phyloP scores from a whole-genome alignment of 2,329 filamentous ascomycete genomes.

The Tolypocladium amazonense region DNA sequence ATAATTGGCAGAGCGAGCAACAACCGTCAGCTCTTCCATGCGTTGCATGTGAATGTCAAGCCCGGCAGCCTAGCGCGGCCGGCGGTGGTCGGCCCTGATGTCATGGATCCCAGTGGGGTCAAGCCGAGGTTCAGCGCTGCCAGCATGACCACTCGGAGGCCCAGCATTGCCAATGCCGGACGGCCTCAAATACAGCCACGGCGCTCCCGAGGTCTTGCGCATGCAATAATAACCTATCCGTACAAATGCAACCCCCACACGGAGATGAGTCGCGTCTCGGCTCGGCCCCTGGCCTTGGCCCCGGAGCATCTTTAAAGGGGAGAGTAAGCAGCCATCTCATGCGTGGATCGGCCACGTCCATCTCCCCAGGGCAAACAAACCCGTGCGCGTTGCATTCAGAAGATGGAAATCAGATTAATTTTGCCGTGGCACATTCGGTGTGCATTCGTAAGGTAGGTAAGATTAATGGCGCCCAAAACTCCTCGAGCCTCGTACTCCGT shows the following conservation, averaged over 20 bases:
- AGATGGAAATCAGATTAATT: background rate
- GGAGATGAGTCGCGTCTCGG: background rate
- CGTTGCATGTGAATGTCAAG: background rate
- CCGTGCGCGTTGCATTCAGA: background rate
- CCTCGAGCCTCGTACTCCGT: background rate
- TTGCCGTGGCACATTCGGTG: background rate
- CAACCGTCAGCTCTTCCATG: background rate
- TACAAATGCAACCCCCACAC: background rate
- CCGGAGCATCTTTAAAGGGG: background rate
- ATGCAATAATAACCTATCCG: too few relatives aligned
- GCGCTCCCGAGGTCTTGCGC: background rate
- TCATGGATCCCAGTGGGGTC: background rate
- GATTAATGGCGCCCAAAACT: background rate
- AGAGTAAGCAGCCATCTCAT: background rate
- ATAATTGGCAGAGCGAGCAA: too few relatives aligned
- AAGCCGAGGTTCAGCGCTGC: background rate
- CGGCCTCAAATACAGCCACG: background rate
- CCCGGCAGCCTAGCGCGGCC: background rate
- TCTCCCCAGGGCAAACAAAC: background rate
- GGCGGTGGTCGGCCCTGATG: background rate
- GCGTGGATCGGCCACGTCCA: too few relatives aligned
- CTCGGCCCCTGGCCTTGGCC: background rate
- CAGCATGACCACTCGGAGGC: slow-evolving; percentile 3
- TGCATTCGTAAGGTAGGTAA: background rate
- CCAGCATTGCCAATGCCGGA: slow-evolving; percentile 3